A percentile compares a stretch with the other conserved stretches of the same genome.
Conservation (phyloP, 352 stramenopile genomes). For the Globisporangium recalcitrans region DNA sequence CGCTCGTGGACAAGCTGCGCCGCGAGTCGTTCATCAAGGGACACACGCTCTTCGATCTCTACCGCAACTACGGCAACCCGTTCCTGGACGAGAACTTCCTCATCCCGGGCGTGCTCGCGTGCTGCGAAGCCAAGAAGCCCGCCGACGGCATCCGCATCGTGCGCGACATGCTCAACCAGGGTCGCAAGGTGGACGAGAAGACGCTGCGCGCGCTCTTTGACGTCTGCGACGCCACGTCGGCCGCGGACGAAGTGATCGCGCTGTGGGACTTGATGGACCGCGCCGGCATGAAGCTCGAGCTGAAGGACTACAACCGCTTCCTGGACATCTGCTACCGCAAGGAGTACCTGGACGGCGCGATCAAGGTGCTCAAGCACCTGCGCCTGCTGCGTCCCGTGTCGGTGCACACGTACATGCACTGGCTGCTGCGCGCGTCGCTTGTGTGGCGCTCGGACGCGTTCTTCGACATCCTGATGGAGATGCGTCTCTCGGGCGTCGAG, state of each 20-base stretch:
- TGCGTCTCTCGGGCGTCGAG: conserved; percentile 74
- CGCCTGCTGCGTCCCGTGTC: conserved; percentile 54
- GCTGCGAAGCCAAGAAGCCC: conserved; percentile 72
- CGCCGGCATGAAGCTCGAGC: conserved; percentile 44
- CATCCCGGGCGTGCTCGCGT: conserved; percentile 70
- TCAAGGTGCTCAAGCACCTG: conserved; percentile 75
- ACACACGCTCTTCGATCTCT: conserved; percentile 78
- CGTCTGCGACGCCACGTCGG: conserved; percentile 64
- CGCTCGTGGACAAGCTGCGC: conserved; percentile 53
- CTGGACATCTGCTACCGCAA: conserved; percentile 75
- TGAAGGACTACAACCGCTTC: conserved; percentile 64
- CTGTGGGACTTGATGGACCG: conserved; percentile 68
- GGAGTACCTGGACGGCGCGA: conserved; percentile 71
- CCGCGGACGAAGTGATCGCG: conserved; percentile 55
- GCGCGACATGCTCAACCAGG: conserved; percentile 78
- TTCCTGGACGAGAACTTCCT: conserved; percentile 81
- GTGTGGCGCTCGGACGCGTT: conserved; percentile 81
- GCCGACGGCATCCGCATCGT: conserved; percentile 72
- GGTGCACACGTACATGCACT: conserved; percentile 83
- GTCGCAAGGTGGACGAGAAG: conserved; percentile 72
- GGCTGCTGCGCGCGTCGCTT: conserved; percentile 69
- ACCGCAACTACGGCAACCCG: conserved; percentile 83
- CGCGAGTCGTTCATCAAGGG: conserved; percentile 70
- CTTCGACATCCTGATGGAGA: conserved; percentile 85
- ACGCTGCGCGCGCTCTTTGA: conserved; percentile 70